Percentiles rank a stretch among this genome's conserved stretches.
These are phyloP conservation scores for Botrytis galanthina DNA, from an alignment of 2,329 filamentous ascomycete species.

Conservation along the genomic window DNA sequence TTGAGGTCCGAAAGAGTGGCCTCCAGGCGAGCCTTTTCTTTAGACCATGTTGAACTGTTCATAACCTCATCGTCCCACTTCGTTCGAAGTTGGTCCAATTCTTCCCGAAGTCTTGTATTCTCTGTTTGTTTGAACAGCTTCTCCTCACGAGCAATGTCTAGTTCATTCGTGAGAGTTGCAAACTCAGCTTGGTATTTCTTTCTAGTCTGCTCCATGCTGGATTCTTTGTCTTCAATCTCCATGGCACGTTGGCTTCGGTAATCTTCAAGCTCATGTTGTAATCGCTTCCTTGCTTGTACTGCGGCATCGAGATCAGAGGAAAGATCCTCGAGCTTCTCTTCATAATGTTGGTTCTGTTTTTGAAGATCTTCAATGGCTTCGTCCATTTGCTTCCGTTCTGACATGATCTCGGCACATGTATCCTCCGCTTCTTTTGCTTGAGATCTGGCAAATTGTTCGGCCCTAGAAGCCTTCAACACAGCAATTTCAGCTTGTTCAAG, in stretches of 20 bases:
- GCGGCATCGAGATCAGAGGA: slow-evolving; percentile 85
- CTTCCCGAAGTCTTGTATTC: slow-evolving; percentile 85
- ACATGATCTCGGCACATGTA: slow-evolving; percentile 83
- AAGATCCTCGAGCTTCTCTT: slow-evolving; percentile 88
- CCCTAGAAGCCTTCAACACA: slow-evolving; percentile 85
- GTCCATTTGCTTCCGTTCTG: slow-evolving; percentile 89
- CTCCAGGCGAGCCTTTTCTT: slow-evolving; percentile 92
- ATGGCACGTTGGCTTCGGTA: slow-evolving; percentile 93
- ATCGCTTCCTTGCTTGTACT: slow-evolving; percentile 84
- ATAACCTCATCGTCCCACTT: slow-evolving; percentile 99
- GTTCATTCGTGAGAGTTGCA: slow-evolving; percentile 81
- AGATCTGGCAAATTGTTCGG: slow-evolving; percentile 89
- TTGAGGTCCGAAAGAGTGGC: slow-evolving; percentile 84
- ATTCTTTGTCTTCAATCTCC: slow-evolving; percentile 95
- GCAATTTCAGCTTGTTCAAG: slow-evolving; percentile 95
- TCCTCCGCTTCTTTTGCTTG: slow-evolving; percentile 91
- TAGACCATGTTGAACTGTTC: slow-evolving; percentile 97
- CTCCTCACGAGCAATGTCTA: slow-evolving; percentile 91
- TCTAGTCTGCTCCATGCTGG: slow-evolving; percentile 91
- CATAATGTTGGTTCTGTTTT: slow-evolving; percentile 81
- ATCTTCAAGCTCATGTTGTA: slow-evolving; percentile 96
- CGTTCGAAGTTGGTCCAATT: slow-evolving; percentile 87
- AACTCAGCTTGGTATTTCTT: slow-evolving; percentile 97
- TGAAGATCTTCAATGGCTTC: slow-evolving; percentile 84
- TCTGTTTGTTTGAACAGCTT: slow-evolving; percentile 81